phyloP scores from a whole-genome alignment of 352 stramenopile species.

The Globisporangium spinosum region DNA sequence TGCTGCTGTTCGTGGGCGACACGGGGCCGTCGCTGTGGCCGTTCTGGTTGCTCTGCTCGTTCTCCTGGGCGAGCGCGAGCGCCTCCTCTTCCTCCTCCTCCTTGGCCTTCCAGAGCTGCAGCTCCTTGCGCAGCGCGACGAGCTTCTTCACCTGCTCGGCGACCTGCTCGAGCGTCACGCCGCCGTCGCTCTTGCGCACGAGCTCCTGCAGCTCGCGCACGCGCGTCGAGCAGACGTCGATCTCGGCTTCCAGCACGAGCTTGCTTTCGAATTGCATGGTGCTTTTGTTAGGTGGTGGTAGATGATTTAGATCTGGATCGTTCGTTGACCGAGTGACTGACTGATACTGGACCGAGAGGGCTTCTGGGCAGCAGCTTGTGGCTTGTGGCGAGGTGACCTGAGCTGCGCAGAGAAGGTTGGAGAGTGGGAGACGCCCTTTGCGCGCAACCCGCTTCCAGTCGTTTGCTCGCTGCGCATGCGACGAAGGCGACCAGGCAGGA shows the following conservation, averaged over 20 bases:
- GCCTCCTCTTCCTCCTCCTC: constrained; percentile 22
- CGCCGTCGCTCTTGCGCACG: constrained; percentile 37
- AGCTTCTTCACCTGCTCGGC: constrained; percentile 54
- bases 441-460: not conserved
- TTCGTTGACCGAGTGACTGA: not conserved
- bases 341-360: constrained; percentile 6
- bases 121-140: constrained; percentile 64
- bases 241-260: constrained; percentile 43
- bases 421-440: not conserved
- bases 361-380: not conserved
- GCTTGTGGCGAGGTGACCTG: not conserved
- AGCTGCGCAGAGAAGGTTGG: not conserved
- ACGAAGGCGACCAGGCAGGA: not conserved
- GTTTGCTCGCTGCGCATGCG: not conserved
- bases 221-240: constrained; percentile 44
- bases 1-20: constrained; percentile 19
- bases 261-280: constrained; percentile 40
- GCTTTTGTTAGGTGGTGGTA: not conserved
- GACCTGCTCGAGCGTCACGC: constrained; percentile 45
- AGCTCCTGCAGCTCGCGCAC: constrained; percentile 58
- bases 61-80: constrained; percentile 9
- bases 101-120: constrained; percentile 48
- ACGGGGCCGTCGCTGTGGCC: constrained; percentile 7
- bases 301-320: not conserved
- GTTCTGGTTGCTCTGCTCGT: constrained; percentile 23